A percentile compares a stretch with the other conserved stretches of the same genome.
Conservation (phyloP, 306 rosid species). For the Ceratonia siliqua region DNA sequence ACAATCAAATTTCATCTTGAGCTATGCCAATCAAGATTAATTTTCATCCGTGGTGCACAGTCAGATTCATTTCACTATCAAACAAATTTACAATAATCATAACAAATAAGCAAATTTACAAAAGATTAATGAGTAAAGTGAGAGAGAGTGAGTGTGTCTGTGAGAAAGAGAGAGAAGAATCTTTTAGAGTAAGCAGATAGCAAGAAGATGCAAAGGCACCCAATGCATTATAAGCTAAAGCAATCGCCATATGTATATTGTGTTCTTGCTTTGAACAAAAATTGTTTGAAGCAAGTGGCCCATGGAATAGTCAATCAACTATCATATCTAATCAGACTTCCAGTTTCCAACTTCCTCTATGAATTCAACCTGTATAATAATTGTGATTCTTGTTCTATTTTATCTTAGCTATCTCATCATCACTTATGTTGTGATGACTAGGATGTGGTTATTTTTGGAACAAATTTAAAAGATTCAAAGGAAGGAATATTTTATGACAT, state of each 20-base stretch:
- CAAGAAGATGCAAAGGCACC: neutral
- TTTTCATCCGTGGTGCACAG: neutral
- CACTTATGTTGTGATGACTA: too few relatives aligned
- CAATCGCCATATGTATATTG: neutral
- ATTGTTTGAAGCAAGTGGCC: neutral
- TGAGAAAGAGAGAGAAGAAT: neutral
- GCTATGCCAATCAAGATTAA: neutral
- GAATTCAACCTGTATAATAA: slow-evolving; percentile 7
- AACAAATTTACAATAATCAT: slow-evolving; percentile 9
- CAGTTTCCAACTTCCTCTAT: slow-evolving; percentile 12
- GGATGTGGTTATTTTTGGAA: neutral
- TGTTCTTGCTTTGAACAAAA: neutral
- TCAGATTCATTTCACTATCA: neutral
- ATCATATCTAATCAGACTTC: neutral
- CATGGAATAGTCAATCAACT: neutral
- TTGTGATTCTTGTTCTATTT: neutral
- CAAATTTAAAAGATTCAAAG: neutral
- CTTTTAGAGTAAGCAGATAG: neutral
- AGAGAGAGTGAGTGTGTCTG: neutral
- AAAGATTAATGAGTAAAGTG: neutral
- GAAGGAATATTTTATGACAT: neutral
- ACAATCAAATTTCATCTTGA: neutral
- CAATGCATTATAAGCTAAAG: neutral
- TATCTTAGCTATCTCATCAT: too few relatives aligned
- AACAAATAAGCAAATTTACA: neutral